Conservation (phyloP, 768 basidiomycete genomes). For the Trametes cubensis region DNA sequence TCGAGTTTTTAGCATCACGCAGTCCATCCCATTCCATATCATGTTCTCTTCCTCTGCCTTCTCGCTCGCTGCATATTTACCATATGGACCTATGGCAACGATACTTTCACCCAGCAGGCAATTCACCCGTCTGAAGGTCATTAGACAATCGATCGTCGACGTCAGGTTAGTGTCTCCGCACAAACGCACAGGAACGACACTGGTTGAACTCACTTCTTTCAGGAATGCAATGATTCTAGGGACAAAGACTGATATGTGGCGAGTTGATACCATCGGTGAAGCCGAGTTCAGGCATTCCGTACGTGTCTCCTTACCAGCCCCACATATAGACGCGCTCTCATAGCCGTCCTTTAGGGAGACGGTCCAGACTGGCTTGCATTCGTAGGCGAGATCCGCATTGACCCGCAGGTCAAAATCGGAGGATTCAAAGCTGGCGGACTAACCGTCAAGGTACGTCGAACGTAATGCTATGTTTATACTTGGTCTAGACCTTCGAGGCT, state of each 20-base stretch:
- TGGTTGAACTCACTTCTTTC: background rate
- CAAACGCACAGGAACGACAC: too few relatives aligned
- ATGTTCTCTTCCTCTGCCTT: constrained; percentile 56
- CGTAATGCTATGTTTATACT: too few relatives aligned
- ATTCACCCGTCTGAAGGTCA: constrained; percentile 57
- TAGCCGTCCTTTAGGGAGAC: constrained; percentile 48
- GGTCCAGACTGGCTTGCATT: constrained; percentile 65
- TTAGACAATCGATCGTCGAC: constrained; percentile 72
- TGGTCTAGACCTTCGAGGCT: too few relatives aligned
- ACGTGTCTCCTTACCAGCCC: constrained; percentile 27
- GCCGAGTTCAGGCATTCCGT: constrained; percentile 62
- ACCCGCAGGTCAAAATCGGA: constrained; percentile 49
- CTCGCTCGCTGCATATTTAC: constrained; percentile 63
- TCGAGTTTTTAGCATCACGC: constrained; percentile 57
- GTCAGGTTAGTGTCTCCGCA: constrained; percentile 45
- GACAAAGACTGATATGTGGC: constrained; percentile 74
- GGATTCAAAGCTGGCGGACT: constrained; percentile 71
- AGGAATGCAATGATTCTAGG: constrained; percentile 52
- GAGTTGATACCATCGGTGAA: constrained; percentile 63
- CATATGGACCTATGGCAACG: constrained; percentile 52
- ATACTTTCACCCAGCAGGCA: constrained; percentile 28
- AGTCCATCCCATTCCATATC: constrained; percentile 70
- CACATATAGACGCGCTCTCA: background rate
- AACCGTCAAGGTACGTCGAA: constrained; percentile 54
- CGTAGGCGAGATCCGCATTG: constrained; percentile 61